phyloP scores from a whole-genome alignment of 768 basidiomycete species.

The Suillus spraguei region DNA sequence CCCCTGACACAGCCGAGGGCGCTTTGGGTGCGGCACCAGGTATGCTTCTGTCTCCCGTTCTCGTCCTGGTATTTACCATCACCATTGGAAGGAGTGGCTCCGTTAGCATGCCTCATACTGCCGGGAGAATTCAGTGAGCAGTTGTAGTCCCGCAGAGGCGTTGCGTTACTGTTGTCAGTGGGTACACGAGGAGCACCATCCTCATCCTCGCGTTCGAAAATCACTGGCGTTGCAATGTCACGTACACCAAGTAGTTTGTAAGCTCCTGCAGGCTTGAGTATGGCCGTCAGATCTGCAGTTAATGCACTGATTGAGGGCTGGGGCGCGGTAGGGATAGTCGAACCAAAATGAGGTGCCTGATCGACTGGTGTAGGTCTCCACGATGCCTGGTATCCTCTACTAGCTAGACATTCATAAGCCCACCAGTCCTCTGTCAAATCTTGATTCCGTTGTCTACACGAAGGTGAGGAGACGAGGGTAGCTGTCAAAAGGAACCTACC shows the following conservation, averaged over 20 bases:
- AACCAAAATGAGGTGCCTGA: conserved; percentile 67
- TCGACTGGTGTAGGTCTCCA: conserved; percentile 83
- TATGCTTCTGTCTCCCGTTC: no score
- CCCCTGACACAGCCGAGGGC: no score
- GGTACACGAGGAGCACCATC: no score
- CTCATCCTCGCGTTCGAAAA: no score
- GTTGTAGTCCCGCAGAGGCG: no score
- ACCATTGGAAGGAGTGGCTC: no score
- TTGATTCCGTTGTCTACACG: conserved; percentile 98
- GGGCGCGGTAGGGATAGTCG: conserved; percentile 66
- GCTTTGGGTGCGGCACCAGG: no score
- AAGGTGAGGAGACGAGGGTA: conserved; percentile 92
- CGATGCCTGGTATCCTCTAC: conserved; percentile 82
- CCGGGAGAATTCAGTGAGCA: no score
- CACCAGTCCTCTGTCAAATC: conserved; percentile 90
- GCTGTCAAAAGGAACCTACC: conserved; percentile 92
- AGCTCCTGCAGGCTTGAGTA: conserved; percentile 78
- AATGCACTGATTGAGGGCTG: conserved; percentile 59
- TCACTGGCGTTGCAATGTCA: no score
- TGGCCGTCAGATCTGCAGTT: conserved; percentile 44
- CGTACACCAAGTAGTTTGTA: conserved; percentile 89
- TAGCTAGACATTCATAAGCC: conserved; percentile 80
- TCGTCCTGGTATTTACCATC: no score
- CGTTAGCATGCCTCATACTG: no score
- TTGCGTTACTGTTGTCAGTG: no score